Percentiles rank a stretch among this genome's conserved stretches.
These are phyloP conservation scores for Chalciporus chontae DNA, from an alignment of 768 basidiomycete genomes.

Conservation along the genomic window DNA sequence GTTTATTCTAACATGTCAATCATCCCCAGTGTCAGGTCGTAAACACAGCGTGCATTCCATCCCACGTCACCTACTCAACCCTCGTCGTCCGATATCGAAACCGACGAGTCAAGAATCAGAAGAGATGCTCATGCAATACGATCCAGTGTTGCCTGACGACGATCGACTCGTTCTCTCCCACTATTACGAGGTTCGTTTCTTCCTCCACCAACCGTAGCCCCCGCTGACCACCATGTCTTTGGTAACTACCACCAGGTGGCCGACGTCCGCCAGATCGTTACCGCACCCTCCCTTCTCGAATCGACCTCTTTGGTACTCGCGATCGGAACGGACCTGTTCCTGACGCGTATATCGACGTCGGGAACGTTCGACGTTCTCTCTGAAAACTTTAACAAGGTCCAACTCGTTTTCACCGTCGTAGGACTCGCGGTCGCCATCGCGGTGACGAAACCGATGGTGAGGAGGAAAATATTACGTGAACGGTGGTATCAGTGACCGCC, in stretches of 20 bases:
- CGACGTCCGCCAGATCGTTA: constrained; percentile 62
- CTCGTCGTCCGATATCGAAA: constrained; percentile 76
- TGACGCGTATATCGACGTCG: constrained; percentile 80
- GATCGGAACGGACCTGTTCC: constrained; percentile 87
- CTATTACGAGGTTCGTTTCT: constrained; percentile 45
- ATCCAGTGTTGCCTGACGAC: constrained; percentile 73
- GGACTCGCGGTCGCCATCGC: constrained; percentile 73
- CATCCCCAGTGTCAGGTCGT: constrained; percentile 63
- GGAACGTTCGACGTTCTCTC: constrained; percentile 90
- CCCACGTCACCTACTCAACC: constrained; percentile 72
- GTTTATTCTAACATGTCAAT: too few relatives aligned
- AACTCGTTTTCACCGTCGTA: constrained; percentile 78
- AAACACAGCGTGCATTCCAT: constrained; percentile 73
- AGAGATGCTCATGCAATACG: constrained; percentile 83
- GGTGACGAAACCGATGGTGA: constrained; percentile 80
- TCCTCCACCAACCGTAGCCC: too few relatives aligned
- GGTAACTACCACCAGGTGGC: constrained; percentile 53
- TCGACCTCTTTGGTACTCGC: constrained; percentile 88
- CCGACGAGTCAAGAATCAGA: constrained; percentile 76
- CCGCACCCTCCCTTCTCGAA: constrained; percentile 83
- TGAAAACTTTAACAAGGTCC: constrained; percentile 90
- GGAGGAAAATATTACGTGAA: constrained; percentile 60
- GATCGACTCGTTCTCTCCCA: constrained; percentile 55
- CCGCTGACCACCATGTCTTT: too few relatives aligned
- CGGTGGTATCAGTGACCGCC: constrained; percentile 54